Conservation (phyloP, 2,329 filamentous ascomycete species). For the Pyricularia sp. region DNA sequence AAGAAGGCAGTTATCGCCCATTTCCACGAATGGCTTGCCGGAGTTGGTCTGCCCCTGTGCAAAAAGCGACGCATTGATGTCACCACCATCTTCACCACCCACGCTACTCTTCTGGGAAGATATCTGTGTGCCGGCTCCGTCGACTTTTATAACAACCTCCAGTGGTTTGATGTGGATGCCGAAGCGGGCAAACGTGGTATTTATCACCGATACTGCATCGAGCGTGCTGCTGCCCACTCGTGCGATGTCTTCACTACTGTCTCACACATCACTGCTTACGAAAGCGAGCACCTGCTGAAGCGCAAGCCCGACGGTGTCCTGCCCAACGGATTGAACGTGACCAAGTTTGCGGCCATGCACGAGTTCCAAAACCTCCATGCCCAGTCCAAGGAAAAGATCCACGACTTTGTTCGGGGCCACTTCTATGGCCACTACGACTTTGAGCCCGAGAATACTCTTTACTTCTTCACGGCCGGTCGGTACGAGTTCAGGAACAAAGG, state of each 20-base stretch:
- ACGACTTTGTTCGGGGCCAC: constrained; percentile 93
- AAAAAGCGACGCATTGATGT: constrained; percentile 93
- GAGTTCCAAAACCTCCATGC: constrained; percentile 98
- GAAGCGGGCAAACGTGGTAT: constrained; percentile 97
- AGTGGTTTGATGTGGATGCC: constrained; percentile 90
- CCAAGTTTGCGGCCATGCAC: constrained; percentile 95
- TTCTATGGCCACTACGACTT: constrained; percentile 99
- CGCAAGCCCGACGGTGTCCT: constrained; percentile 93
- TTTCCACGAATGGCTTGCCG: constrained; percentile 97
- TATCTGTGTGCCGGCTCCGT: constrained; percentile 96
- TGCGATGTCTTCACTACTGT: constrained; percentile 98
- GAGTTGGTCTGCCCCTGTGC: constrained; percentile 80
- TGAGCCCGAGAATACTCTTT: constrained; percentile 89
- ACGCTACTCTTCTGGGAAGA: constrained; percentile 85
- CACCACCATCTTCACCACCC: constrained; percentile 97
- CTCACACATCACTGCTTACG: constrained; percentile 95
- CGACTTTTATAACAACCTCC: constrained; percentile 98
- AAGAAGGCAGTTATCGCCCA: constrained; percentile 88
- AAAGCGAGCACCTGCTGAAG: constrained; percentile 94
- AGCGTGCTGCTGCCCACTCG: constrained; percentile 80
- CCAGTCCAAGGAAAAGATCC: constrained; percentile 93
- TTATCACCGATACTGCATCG: constrained; percentile 97
- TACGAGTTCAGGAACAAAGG: constrained; percentile 99
- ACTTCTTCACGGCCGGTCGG: constrained; percentile 91
- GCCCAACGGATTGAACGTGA: constrained; percentile 94